phyloP scores from a whole-genome alignment of 208 protist species.

The Entamoeba nuttalli region DNA sequence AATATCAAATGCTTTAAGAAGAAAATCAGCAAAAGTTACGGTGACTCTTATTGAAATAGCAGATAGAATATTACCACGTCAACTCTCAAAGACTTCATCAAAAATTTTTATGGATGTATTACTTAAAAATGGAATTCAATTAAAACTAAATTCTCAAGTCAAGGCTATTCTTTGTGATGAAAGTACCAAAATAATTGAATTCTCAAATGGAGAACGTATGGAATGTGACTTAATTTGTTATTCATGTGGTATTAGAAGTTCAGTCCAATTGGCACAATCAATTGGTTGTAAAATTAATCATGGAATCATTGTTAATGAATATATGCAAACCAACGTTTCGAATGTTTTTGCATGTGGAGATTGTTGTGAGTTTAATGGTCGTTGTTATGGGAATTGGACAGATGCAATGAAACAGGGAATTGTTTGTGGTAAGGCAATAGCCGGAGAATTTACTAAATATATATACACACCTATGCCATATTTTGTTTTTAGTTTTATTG shows the following conservation, averaged over 20 bases:
- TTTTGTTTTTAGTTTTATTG: not conserved
- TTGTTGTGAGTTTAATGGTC: not conserved
- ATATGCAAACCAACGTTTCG: not conserved
- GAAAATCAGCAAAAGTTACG: not conserved
- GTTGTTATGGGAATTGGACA: not conserved
- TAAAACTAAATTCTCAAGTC: not conserved
- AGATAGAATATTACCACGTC: not conserved
- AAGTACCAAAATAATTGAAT: not conserved
- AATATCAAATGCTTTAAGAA: not conserved
- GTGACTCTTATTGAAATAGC: not conserved
- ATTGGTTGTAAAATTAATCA: not conserved
- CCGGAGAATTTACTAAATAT: not conserved
- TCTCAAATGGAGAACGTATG: not conserved
- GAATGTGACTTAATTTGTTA: not conserved
- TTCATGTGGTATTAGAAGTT: not conserved
- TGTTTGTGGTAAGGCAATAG: not conserved
- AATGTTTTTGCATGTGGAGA: not conserved
- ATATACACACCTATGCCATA: not conserved
- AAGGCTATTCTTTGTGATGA: not conserved
- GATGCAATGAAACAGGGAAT: not conserved
- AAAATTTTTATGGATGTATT: not conserved
- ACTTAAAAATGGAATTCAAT: not conserved
- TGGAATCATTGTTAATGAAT: not conserved
- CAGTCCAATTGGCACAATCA: not conserved
- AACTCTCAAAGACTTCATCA: not conserved